Evolutionary conservation across 441 rosid genomes (phyloP).

Genomic region (Adansonia madagascariensis): DNA sequence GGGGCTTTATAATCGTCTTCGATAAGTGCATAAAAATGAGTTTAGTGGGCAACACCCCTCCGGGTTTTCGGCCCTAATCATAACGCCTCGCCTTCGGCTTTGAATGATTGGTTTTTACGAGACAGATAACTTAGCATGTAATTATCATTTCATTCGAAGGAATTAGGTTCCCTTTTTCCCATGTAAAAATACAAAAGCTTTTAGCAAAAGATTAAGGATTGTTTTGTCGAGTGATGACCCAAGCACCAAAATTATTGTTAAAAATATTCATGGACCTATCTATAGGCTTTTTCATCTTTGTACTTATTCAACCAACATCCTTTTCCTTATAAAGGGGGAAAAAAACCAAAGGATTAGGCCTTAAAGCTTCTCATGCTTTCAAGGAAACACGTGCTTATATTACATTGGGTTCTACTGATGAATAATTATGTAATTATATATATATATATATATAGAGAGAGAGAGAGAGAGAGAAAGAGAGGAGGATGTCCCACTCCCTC

Average conservation of each 20-base stretch:
- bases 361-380: not conserved
- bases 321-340: too few species aligned
- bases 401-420: not conserved
- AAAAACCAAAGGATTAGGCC: not conserved
- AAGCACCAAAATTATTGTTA: not conserved
- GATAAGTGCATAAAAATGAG: too few species aligned
- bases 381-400: not conserved
- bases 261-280: not conserved
- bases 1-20: too few species aligned
- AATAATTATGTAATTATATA: too few species aligned
- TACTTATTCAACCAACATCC: not conserved
- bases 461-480: too few species aligned
- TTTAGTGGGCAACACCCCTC: too few species aligned
- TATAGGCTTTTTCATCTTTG: not conserved
- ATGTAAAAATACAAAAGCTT: not conserved
- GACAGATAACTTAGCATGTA: conserved; percentile 32
- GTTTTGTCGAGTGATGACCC: not conserved
- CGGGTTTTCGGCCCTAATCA: too few species aligned
- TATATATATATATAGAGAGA: too few species aligned
- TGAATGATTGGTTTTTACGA: not conserved
- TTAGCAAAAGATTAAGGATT: not conserved
- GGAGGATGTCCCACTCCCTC: not conserved
- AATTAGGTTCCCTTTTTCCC: not conserved
- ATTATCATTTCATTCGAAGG: conserved; percentile 13
- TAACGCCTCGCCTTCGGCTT: too few species aligned